A percentile compares a stretch with the other conserved stretches of the same genome.
phyloP scores from a whole-genome alignment of 2,329 filamentous ascomycete genomes.

The Ophiostoma himal-ulmi region DNA sequence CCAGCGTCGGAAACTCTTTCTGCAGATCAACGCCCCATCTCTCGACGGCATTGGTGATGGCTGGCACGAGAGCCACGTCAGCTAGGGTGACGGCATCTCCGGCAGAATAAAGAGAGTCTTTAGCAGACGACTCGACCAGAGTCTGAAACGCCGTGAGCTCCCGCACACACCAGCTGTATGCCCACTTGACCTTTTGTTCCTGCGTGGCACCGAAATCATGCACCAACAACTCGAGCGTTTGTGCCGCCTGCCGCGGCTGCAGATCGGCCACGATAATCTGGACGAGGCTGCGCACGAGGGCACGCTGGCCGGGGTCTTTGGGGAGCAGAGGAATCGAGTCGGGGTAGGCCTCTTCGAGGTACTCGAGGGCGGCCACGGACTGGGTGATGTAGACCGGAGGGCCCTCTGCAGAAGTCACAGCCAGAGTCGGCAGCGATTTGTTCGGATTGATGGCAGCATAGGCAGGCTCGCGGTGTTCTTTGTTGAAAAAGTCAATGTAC shows the following conservation, averaged over 20 bases:
- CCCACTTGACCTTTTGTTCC: slow-evolving; percentile 37
- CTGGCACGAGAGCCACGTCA: slow-evolving; percentile 53
- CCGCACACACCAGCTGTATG: slow-evolving; percentile 43
- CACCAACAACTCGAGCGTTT: slow-evolving; percentile 46
- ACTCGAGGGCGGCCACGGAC: slow-evolving; percentile 56
- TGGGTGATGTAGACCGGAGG: slow-evolving; percentile 29
- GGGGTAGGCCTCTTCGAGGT: slow-evolving; percentile 51
- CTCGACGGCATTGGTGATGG: slow-evolving; percentile 49
- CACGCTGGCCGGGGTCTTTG: slow-evolving; percentile 39
- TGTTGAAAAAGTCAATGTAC: slow-evolving; percentile 49
- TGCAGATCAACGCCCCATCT: slow-evolving; percentile 49
- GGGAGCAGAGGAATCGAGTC: slow-evolving; percentile 41
- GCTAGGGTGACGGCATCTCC: slow-evolving; percentile 53
- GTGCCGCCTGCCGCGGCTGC: slow-evolving; percentile 56
- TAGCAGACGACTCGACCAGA: slow-evolving; percentile 38
- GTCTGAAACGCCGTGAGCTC: slow-evolving; percentile 54
- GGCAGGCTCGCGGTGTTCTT: slow-evolving; percentile 43
- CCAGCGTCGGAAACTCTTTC: slow-evolving; percentile 41
- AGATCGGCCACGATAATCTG: slow-evolving; percentile 51
- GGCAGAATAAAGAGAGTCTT: slow-evolving; percentile 41
- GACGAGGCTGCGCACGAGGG: slow-evolving; percentile 48
- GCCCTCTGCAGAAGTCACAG: slow-evolving; percentile 29
- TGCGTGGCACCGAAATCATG: slow-evolving; percentile 35
- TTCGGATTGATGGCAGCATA: slow-evolving; percentile 50
- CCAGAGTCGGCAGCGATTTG: slow-evolving; percentile 49